Base-by-base conservation (phyloP, 306 rosid species). In the Cajanus cajan region DNA sequence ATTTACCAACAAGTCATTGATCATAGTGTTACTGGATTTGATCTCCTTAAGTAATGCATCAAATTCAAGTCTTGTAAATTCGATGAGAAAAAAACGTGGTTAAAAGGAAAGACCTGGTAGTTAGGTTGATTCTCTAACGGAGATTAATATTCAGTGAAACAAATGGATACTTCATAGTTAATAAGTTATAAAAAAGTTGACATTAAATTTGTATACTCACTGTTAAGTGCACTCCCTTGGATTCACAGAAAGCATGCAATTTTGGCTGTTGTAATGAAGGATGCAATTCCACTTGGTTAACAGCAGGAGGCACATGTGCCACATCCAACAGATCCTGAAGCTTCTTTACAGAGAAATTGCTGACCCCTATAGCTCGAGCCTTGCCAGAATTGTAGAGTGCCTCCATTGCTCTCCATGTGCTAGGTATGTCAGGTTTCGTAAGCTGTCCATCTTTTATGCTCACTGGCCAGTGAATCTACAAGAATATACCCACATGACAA, bases 351-450 rank as follows among this genome's bases (percentile, higher is more conserved):
- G 95, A 90, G 80, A 90, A 90, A 59, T 92, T 92, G 84, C 94
- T 88, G 16, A 90, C 94, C 15, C 93, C 93, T 55, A 87, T 89
- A 28, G 90, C 88, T 83, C 73, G 41, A 51, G 84, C 92, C 86
- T 90, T 90, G 4, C 92, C 92, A 7, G 83, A 78, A 68, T 88
- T 61, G 70, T 69, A 87, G 31, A 82, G 86, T 44, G 82, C 74
- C 54, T 92, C 90, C 94, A 90, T 85, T 31, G 93, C 90, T 77
- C 73, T 84, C 94, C 94, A 92, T 8, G 93, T 90, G 75, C 78
- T 81, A 0, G 86, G 88, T 76, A 90, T 82, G 75, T 88, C 88
- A 14, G 90, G 83, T 71, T 86, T 74, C 2, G 74, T 72, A 39
- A 87, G 78, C 31, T 83, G 75, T 0, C 88, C 94, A n/a, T 87